Base-by-base conservation (phyloP, 1,139 yeast genomes). In the Zhuliangozyma parablackwelliae region DNA sequence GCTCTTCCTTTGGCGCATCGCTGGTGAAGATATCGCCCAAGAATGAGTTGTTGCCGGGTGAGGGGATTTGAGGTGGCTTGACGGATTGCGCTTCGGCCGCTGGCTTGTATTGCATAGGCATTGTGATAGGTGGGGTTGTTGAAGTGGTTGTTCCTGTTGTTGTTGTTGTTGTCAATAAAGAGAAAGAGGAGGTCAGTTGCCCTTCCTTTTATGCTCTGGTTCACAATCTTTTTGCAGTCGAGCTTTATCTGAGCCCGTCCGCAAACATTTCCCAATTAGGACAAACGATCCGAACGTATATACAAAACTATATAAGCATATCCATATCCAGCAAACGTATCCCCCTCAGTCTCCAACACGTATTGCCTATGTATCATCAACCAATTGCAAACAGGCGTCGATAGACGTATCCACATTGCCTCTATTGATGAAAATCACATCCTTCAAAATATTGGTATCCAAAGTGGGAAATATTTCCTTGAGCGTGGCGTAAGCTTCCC, bases 381-480 rank as follows among this genome's bases (percentile, higher is more conserved):
- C 61, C 37, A 68, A 52, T 37, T 63, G 68, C 32, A 70, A 50
- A 43, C 75, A 69, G 5, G 82, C 78, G 52, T 88, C 96, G 3
- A 88, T 84, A 36, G 92, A 83, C 8, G 73, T 75, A 21, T 90
- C 95, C 16, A 85, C 71, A 36, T 83, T 69, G 20, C 86, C 85
- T 38, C 78, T 72, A 52, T 82, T 83, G 56, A 82, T 78, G 2
- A 65, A 63, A 24, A 87, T 72, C 4, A 89, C 82, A 53, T 89
- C 96, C 37, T 71, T 76, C 36, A 89, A 69, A 2, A 89, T 65
- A 1, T 76, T 82, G 29, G 65, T 64, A 48, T 88, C 96, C 41
- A 88, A 63, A 28, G 66, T 67, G 1, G 96, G 95, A 59, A 89
- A 88, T 78, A 89, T 85, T 38, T 80, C 81, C 25, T 63, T 63